Base-by-base conservation (phyloP, 495 filamentous ascomycete genomes). In the Oidiodendron maius region DNA sequence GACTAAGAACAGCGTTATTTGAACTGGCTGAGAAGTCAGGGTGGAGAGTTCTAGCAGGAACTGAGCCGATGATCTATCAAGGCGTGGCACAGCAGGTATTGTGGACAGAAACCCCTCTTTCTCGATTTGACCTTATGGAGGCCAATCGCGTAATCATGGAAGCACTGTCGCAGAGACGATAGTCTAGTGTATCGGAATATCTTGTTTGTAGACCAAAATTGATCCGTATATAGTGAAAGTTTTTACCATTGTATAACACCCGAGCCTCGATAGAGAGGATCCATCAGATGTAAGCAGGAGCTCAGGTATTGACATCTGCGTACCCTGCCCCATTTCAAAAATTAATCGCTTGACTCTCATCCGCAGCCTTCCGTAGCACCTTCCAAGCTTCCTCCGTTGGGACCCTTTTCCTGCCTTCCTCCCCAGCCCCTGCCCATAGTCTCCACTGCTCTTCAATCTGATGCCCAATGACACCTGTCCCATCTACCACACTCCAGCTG, bases 31-130 rank as follows among this genome's bases (percentile, higher is more conserved):
- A 75, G 44, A 62, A 62, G 2, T 68, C 69, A 13, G 81, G 83
- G 4, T 88, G 84, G 84, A 70, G 78, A 63, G 77, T 87, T 10
- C 80, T 88, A 39, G 57, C 80, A 17, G 84, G 84, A 0, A 82
- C 79, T 0, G 84, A 87, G 65, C 80, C 83, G 1, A 64, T 89
- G 67, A 82, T 87, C 60, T 86, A 78, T 71, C 85, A 89, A 64
- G 84, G 84, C 6, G 65, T 88, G 45, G 83, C 86, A 57, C 83
- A 87, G n/a, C n/a, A n/a, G n/a, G n/a, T n/a, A n/a, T n/a, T n/a
- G n/a, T n/a, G n/a, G n/a, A n/a, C n/a, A n/a, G n/a, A n/a, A n/a
- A n/a, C n/a, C n/a, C n/a, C n/a, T n/a, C n/a, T n/a, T n/a, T n/a
- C n/a, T n/a, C n/a, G n/a, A n/a, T n/a, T n/a, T n/a, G n/a, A n/a